phyloP scores from a whole-genome alignment of 2,329 filamentous ascomycete genomes.

The Cercospora sp. region DNA sequence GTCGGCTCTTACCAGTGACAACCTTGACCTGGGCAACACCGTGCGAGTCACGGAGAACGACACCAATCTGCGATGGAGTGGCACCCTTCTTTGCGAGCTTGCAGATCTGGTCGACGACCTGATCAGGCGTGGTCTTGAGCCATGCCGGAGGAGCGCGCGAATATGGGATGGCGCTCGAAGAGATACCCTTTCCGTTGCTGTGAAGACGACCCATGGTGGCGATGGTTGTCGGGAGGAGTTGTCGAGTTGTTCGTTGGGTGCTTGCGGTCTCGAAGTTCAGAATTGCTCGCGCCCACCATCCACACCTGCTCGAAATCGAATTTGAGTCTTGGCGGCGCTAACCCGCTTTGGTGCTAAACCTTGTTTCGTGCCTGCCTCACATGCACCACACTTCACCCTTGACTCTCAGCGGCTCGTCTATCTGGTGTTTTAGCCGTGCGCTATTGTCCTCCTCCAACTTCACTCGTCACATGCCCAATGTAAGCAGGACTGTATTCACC shows the following conservation, averaged over 20 bases:
- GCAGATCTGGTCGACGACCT: constrained; percentile 98
- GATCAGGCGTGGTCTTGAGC: constrained; percentile 98
- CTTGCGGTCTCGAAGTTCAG: constrained; percentile 4
- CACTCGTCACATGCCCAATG: not conserved
- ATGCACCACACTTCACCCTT: constrained; percentile 7
- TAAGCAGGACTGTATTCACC: not conserved
- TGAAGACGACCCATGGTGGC: constrained; percentile 94
- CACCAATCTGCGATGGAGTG: constrained; percentile 98
- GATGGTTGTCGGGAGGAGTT: constrained; percentile 27
- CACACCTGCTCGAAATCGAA: constrained; percentile 8
- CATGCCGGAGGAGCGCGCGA: constrained; percentile 88
- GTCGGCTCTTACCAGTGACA: constrained; percentile 74
- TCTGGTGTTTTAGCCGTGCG: not conserved
- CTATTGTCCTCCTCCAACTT: not conserved
- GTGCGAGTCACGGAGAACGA: constrained; percentile 96
- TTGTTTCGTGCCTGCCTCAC: not conserved
- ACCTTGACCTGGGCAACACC: constrained; percentile 97
- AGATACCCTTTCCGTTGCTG: constrained; percentile 99
- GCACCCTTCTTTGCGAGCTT: constrained; percentile 99
- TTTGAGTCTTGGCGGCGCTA: constrained; percentile 9
- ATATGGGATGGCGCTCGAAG: constrained; percentile 93
- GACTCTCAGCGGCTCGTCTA: not conserved
- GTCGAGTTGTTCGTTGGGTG: constrained; percentile 22
- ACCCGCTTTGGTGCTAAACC: not conserved
- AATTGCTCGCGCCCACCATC: not conserved